Evolutionary conservation across 148 eudicot species (phyloP).

Genomic region (Euryodendron excelsum): DNA sequence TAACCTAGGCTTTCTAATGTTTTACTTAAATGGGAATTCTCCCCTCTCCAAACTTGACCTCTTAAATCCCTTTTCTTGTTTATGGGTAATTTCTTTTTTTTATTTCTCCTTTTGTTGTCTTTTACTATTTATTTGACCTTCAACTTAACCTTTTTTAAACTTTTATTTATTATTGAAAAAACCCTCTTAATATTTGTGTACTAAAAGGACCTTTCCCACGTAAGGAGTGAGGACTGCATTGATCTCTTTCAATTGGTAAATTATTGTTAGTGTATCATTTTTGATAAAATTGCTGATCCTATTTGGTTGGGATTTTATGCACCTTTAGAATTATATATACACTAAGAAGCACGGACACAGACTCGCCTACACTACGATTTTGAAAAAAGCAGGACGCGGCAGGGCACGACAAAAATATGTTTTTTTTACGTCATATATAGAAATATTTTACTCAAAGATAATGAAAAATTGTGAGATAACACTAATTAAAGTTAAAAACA

Average conservation of each 20-base stretch:
- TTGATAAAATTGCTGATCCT: neutral
- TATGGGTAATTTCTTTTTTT: neutral
- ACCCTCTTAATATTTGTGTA: neutral
- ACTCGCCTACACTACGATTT: no score
- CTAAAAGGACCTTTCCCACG: neutral
- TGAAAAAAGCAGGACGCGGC: no score
- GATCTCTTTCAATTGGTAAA: no score
- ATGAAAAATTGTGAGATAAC: no score
- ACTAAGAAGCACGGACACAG: no score
- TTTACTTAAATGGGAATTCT: neutral
- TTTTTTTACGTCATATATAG: no score
- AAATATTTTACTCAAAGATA: no score
- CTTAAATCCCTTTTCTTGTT: neutral
- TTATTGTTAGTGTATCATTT: neutral
- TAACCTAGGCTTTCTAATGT: neutral
- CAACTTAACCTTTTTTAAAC: neutral
- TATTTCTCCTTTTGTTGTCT: neutral
- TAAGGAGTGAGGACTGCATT: no score
- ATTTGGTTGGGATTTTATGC: neutral
- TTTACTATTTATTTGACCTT: neutral
- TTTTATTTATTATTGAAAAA: neutral
- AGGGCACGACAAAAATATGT: no score
- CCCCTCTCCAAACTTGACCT: neutral
- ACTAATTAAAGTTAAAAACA: no score
- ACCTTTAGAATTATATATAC: neutral